phyloP scores from a whole-genome alignment of 805 yeast genomes.

The Saccharomycodes ludwigii region DNA sequence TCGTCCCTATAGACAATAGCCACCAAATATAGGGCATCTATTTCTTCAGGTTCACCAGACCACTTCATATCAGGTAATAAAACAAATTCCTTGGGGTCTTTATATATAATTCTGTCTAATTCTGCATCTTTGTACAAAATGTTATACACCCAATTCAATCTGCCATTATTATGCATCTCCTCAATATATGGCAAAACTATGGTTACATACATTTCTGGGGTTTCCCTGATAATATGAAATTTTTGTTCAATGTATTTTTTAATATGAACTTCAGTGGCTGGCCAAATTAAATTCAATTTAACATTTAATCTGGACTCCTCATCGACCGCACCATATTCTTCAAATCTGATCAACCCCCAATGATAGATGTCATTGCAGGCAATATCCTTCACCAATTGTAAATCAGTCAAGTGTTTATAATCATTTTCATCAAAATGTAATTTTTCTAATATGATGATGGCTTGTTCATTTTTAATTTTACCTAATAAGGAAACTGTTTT shows the following conservation, averaged over 20 bases:
- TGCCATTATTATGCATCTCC: constrained; percentile 53
- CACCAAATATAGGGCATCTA: constrained; percentile 47
- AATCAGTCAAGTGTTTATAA: not conserved
- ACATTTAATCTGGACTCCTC: constrained; percentile 41
- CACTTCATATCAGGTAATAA: constrained; percentile 93
- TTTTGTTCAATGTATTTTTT: constrained; percentile 49
- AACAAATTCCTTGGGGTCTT: constrained; percentile 45
- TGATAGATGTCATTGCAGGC: constrained; percentile 67
- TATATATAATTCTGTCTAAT: constrained; percentile 63
- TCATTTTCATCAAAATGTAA: constrained; percentile 36
- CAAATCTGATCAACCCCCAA: constrained; percentile 44
- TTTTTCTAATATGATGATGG: constrained; percentile 65
- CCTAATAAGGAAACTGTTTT: constrained; percentile 66
- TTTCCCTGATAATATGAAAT: constrained; percentile 57
- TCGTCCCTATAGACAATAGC: constrained; percentile 62
- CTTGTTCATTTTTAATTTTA: constrained; percentile 40
- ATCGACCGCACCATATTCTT: constrained; percentile 22
- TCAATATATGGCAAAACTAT: constrained; percentile 66
- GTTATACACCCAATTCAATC: constrained; percentile 83
- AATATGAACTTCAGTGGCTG: constrained; percentile 82
- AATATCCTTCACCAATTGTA: not conserved
- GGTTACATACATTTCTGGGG: constrained; percentile 58
- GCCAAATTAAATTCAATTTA: constrained; percentile 69
- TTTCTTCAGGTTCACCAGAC: constrained; percentile 49
- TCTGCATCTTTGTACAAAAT: constrained; percentile 76